Base-by-base conservation (phyloP, 805 yeast genomes). In the Myxozyma kluyveri region DNA sequence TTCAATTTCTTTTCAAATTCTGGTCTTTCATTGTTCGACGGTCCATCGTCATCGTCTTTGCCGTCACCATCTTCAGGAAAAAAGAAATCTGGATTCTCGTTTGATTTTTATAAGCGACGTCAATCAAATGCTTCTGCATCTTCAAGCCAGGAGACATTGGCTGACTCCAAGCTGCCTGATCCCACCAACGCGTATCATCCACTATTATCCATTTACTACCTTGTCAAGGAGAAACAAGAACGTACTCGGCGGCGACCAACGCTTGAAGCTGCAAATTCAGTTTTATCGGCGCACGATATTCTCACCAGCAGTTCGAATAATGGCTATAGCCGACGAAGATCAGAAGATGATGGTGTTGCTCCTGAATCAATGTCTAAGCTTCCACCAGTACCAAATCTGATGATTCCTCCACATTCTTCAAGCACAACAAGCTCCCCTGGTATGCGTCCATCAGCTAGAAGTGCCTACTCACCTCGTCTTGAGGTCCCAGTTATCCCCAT, bases 141-240 rank as follows among this genome's bases (percentile, higher is more conserved):
- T 4, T 46, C 51, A 2, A 46, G 56, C 5, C 53, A 57, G 35
- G 63, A 49, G 24, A 50, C 60, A 2, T 43, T 48, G 26, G 42
- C 40, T 10, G 61, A 59, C 22, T 38, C 52, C 21, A 51, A 52
- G 40, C 65, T 75, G 18, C 77, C 81, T 1, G 93, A 88, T 68
- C 97, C 98, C 14, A 86, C 96, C 0, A 75, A 78, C 48, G 91
- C 90, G 1, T 90, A 79, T 67, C 95, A 90, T 69, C 98, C 99
- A 0, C 74, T 90, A 57, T 71, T 91, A 10, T 88, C 96, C 4
- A 84, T 91, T 35, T 93, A 93, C 67, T 84, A 80, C 64, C 75
- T 93, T 58, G 96, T 89, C 17, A 83, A 81, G 47, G 99, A 93
- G 36, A 47, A 55, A 19, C 60, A 56, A 22, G 60, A 51, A 21